phyloP scores from a whole-genome alignment of 2,329 filamentous ascomycete species.

The Triangularia verruculosa region DNA sequence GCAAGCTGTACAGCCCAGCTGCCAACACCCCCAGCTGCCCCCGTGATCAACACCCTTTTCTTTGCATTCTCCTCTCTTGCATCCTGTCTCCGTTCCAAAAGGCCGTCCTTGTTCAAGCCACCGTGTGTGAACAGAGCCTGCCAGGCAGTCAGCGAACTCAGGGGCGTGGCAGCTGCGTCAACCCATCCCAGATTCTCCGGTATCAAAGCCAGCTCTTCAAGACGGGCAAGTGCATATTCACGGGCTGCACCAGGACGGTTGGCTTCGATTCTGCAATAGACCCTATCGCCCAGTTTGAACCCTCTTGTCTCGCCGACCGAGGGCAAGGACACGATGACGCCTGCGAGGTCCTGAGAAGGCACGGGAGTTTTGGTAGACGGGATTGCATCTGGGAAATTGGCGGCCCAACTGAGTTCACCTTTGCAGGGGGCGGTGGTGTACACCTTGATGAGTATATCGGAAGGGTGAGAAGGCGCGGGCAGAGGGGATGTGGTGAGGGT shows the following conservation, averaged over 20 bases:
- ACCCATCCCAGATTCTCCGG: constrained; percentile 35
- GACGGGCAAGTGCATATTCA: constrained; percentile 33
- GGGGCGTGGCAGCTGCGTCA: constrained; percentile 38
- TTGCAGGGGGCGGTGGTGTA: constrained; percentile 33
- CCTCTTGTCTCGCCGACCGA: constrained; percentile 16
- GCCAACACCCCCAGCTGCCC: constrained; percentile 40
- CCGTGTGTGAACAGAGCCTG: constrained; percentile 41
- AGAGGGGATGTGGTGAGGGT: constrained; percentile 25
- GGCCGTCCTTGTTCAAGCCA: constrained; percentile 29
- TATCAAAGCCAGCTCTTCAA: constrained; percentile 34
- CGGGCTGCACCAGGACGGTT: constrained; percentile 30
- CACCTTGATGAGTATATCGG: constrained; percentile 33
- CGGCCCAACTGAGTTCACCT: constrained; percentile 33
- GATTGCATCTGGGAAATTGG: constrained; percentile 25
- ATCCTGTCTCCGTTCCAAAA: constrained; percentile 29
- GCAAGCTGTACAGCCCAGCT: constrained; percentile 41
- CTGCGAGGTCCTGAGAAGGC: constrained; percentile 38
- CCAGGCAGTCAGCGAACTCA: constrained; percentile 41
- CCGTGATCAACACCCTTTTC: constrained; percentile 39
- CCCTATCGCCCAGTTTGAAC: constrained; percentile 35
- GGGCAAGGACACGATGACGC: constrained; percentile 35
- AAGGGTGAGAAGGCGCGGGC: constrained; percentile 26
- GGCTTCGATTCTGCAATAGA: constrained; percentile 33
- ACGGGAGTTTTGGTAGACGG: constrained; percentile 27
- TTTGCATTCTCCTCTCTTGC: constrained; percentile 30